Percentiles rank a stretch among this genome's conserved stretches.
phyloP scores from a whole-genome alignment of 2,329 filamentous ascomycete species.

The Sporothrix phasma region DNA sequence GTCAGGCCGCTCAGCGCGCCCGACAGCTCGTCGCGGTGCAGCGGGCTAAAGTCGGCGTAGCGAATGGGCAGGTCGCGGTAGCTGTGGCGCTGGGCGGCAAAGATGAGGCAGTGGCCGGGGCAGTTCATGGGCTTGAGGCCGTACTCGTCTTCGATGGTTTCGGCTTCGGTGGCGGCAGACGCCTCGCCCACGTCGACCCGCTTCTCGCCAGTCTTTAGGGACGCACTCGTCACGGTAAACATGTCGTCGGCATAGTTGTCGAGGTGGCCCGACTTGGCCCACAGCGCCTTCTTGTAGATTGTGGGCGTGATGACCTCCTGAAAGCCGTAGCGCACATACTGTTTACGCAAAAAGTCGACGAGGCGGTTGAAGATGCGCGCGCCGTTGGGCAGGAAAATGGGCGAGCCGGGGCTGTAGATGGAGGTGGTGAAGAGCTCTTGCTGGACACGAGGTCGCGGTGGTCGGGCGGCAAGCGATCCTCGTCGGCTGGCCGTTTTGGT shows the following conservation, averaged over 20 bases:
- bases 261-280: conserved; percentile 78
- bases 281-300: conserved; percentile 81
- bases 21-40: conserved; percentile 92
- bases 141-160: conserved; percentile 50
- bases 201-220: conserved; percentile 30
- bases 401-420: conserved; percentile 72
- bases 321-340: conserved; percentile 78
- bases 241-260: conserved; percentile 88
- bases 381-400: conserved; percentile 74
- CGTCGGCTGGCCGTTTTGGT: conserved; percentile 5
- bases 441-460: conserved; percentile 50
- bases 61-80: conserved; percentile 86
- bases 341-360: conserved; percentile 68
- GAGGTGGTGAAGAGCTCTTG: conserved; percentile 75
- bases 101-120: conserved; percentile 85
- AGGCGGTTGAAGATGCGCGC: conserved; percentile 76
- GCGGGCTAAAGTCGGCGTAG: conserved; percentile 89
- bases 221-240: conserved; percentile 64
- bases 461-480: conserved; percentile 33
- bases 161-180: not conserved
- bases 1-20: conserved; percentile 86
- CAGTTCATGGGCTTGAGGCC: conserved; percentile 96
- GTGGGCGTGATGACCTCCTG: conserved; percentile 82
- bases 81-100: conserved; percentile 70
- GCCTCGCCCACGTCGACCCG: conserved; percentile 24